A percentile compares a stretch with the other conserved stretches of the same genome.
Evolutionary conservation across 306 rosid genomes (phyloP).

Genomic region (Cicer chorassanicum): DNA sequence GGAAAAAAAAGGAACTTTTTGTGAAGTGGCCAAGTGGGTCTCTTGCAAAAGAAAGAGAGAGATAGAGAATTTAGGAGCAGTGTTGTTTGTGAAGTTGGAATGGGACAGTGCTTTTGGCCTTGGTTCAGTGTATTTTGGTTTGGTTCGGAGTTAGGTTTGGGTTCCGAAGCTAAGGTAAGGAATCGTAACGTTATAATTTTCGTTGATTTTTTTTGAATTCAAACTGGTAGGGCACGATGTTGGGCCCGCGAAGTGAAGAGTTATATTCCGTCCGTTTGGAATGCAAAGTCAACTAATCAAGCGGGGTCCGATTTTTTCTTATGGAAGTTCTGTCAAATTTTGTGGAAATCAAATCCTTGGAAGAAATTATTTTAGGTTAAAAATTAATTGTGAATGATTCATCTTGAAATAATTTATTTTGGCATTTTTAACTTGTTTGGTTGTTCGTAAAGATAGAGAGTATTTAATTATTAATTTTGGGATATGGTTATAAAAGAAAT

Average conservation of each 20-base stretch:
- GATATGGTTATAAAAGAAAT: no score
- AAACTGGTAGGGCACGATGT: constrained; percentile 44
- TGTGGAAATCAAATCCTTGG: no score
- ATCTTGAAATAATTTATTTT: no score
- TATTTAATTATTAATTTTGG: no score
- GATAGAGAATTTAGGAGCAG: background rate
- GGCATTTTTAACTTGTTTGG: no score
- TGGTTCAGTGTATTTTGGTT: constrained; percentile 5
- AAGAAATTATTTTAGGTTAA: no score
- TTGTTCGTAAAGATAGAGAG: no score
- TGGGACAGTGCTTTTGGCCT: constrained; percentile 11
- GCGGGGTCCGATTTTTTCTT: no score
- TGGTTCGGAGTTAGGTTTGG: constrained; percentile 45
- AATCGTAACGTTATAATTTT: constrained; percentile 45
- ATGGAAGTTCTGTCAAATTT: no score
- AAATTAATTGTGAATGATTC: no score
- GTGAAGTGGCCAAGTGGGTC: constrained; percentile 16
- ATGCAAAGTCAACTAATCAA: no score
- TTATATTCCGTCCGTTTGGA: no score
- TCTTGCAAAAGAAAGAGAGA: constrained; percentile 19
- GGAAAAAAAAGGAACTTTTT: constrained; percentile 35
- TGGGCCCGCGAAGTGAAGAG: background rate
- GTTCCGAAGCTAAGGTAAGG: constrained; percentile 41
- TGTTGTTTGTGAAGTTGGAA: constrained; percentile 28
- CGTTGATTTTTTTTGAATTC: constrained; percentile 46